Evolutionary conservation across 2,329 filamentous ascomycete species (phyloP), one percentile per base, ranked within the genome.

Genomic region (Pseudogymnoascus sp.): DNA sequence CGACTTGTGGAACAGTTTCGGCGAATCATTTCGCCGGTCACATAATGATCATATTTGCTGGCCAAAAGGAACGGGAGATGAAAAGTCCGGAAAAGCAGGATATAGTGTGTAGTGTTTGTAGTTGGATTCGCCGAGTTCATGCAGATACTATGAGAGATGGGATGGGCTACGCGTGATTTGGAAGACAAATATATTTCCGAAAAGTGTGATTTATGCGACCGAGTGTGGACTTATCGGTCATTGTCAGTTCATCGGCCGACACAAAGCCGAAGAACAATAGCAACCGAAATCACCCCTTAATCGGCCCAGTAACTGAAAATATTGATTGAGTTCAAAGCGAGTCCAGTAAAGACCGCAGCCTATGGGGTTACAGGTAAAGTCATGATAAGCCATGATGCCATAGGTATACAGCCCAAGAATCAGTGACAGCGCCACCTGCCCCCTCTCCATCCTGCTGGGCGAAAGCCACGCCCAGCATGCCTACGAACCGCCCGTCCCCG

Each of bases 341-440:
- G 45, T 55, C 45, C 45, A 55, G 45, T 55, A 55, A 55, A 55
- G 45, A 55, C 29, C 45, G 45, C 45, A 55, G 45, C 45, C 45
- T 55, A 55, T 55, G 45, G 45, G 45, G 45, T 55, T 55, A 55
- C 45, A 55, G 45, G 45, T 55, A 55, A 55, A 33, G 45, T n/a
- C 45, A 55, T 55, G 45, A 55, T 33, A 31, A 55, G 45, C 45
- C 45, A 55, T 55, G 45, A 33, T 19, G 45, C 45, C 45, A 31
- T 55, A 55, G 45, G 45, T 33, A 33, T 55, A 55, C 45, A 55
- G 45, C 45, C 45, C 45, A 52, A 52, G 45, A 52, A 52, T 52
- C 23, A 55, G 45, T 55, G 45, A 55, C 45, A 55, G 45, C 45
- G 45, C 45, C 29, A 55, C 45, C 45, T 55, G 45, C 45, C 45